Percentiles rank a stretch among this genome's conserved stretches.
These are phyloP conservation scores for Leonotis leonurus DNA, from an alignment of 257 asterid genomes.

Conservation along the genomic window DNA sequence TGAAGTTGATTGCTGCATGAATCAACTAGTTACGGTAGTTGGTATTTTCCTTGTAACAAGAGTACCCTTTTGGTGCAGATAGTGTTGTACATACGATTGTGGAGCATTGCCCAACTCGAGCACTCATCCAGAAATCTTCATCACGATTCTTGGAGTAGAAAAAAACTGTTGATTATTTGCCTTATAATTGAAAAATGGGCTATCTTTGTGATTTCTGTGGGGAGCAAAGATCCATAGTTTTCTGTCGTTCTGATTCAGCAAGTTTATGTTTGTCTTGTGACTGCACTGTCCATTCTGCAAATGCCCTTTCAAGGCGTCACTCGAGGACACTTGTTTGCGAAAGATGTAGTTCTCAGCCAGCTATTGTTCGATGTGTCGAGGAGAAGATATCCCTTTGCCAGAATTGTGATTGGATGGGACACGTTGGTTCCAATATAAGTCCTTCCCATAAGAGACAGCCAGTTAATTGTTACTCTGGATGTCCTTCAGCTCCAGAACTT, in stretches of 20 bases:
- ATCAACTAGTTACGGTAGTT: background rate
- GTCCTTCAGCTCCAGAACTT: conserved; percentile 50
- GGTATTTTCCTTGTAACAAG: too few relatives aligned
- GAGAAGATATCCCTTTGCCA: conserved; percentile 55
- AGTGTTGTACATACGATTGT: background rate
- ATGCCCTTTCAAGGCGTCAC: conserved; percentile 50
- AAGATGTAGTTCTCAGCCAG: conserved; percentile 52
- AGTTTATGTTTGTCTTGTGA: conserved; percentile 51
- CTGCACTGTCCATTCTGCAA: conserved; percentile 50
- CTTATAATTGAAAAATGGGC: too few relatives aligned
- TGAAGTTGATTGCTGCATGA: conserved; percentile 6
- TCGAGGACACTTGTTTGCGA: conserved; percentile 50
- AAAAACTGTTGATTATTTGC: background rate
- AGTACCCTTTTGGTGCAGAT: conserved; percentile 23
- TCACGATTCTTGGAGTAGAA: background rate
- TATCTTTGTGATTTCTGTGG: conserved; percentile 52
- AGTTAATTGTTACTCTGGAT: conserved; percentile 39
- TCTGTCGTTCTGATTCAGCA: conserved; percentile 55
- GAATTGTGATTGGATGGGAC: conserved; percentile 50
- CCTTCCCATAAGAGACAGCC: conserved; percentile 35
- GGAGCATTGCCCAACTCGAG: conserved; percentile 1
- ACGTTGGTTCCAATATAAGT: conserved; percentile 21
- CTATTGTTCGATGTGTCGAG: conserved; percentile 35
- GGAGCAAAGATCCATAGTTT: conserved; percentile 40
- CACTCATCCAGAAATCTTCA: background rate